Evolutionary conservation across 305 asterid species (phyloP).

Genomic region (Solanum hybrid): DNA sequence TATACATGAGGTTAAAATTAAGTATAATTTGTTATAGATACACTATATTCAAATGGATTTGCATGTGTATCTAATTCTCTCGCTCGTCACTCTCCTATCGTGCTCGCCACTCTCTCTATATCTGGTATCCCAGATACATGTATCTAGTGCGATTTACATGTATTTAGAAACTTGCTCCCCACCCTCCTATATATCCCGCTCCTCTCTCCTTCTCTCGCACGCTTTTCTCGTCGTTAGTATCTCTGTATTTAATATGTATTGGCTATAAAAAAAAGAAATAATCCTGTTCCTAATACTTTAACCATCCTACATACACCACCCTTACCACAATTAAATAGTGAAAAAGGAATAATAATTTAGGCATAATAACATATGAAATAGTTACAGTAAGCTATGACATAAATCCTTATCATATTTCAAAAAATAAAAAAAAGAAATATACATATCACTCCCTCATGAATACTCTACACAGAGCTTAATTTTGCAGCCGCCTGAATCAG

Average conservation of each 20-base stretch:
- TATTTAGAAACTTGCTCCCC: neutral
- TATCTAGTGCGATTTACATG: too few species aligned
- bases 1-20: too few species aligned
- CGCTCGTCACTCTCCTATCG: neutral
- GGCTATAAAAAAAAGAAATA: neutral
- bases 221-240: neutral
- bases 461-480: neutral
- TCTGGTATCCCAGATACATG: fast-evolving
- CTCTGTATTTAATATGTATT: neutral
- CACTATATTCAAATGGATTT: too few species aligned
- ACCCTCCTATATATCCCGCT: too few species aligned
- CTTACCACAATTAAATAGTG: neutral
- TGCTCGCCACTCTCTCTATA: neutral
- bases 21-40: neutral
- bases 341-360: neutral
- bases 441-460: neutral
- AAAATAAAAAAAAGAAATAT: neutral
- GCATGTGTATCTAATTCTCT: too few species aligned
- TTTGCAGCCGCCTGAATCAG: neutral
- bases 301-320: neutral
- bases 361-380: neutral
- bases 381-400: neutral
- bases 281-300: neutral
- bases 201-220: neutral
- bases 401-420: neutral